Conservation (phyloP, 192 early-diverging fungal species). For the Coemansia sp. region DNA sequence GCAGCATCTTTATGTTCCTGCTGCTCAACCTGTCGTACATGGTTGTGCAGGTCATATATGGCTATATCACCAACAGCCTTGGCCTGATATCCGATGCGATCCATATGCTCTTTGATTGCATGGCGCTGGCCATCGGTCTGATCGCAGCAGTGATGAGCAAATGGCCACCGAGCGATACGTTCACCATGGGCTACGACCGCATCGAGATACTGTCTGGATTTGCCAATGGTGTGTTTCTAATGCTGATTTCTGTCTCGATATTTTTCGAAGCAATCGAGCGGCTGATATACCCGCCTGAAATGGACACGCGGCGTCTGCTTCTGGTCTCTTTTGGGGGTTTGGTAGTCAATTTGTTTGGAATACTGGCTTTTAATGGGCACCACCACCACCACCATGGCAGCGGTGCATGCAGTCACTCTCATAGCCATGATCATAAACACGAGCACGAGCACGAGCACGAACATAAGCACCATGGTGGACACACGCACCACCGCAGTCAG, state of each 20-base stretch:
- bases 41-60: constrained; percentile 83
- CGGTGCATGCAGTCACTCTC: constrained; percentile 60
- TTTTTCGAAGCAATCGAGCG: constrained; percentile 90
- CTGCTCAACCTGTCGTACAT: constrained; percentile 91
- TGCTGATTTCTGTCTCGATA: constrained; percentile 87
- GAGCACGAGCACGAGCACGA: constrained; percentile 47
- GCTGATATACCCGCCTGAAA: constrained; percentile 80
- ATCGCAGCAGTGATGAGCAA: constrained; percentile 88
- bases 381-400: constrained; percentile 67
- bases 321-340: constrained; percentile 88
- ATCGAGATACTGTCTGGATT: constrained; percentile 94
- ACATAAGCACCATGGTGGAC: constrained; percentile 21
- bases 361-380: constrained; percentile 84
- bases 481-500: constrained; percentile 67
- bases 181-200: constrained; percentile 73
- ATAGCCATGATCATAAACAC: constrained; percentile 62
- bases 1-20: constrained; percentile 93
- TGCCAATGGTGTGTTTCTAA: constrained; percentile 88
- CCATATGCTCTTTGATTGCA: constrained; percentile 98
- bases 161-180: constrained; percentile 83
- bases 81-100: constrained; percentile 95
- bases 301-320: constrained; percentile 83
- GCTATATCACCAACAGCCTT: constrained; percentile 80
- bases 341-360: constrained; percentile 90
- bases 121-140: constrained; percentile 85